Evolutionary conservation across 2,329 filamentous ascomycete genomes (phyloP), one percentile per base, ranked within the genome.

Genomic region (Teratosphaeriaceae sp.): DNA sequence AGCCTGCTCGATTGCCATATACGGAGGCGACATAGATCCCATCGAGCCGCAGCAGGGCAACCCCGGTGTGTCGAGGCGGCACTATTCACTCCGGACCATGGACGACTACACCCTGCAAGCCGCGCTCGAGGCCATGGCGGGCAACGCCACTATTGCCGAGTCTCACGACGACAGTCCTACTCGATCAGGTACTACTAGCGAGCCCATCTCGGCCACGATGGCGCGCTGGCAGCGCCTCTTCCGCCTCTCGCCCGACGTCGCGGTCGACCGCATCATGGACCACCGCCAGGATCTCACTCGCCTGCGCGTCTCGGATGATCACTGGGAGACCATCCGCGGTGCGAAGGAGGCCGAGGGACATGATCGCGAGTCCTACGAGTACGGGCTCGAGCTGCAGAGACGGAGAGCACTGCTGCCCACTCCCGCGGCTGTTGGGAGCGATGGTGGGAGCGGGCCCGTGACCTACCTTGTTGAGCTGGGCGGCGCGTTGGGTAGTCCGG

Each of bases 311-410:
- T 58, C 62, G 0, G 57, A 65, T 40, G 57, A 60, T 5, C 63
- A 65, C 23, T 69, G 65, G 63, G 47, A 54, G 0, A 44, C 61
- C 0, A 45, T 68, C 40, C 46, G 45, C 15, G 27, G 43, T 0
- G 55, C 58, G 9, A 61, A 60, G 41, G 62, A 65, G 48, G 49
- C 50, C 1, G 38, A 55, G 19, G 65, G 64, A 12, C 64, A 63
- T 44, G 63, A 66, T 36, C 61, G 60, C 11, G 64, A 67, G 44
- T 59, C 62, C 1, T 70, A 67, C 45, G 65, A 69, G 49, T 62
- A 66, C 33, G 58, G 57, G 20, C 48, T 64, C 2, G 51, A 54
- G 11, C 41, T 64, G 8, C 52, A 55, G 23, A 51, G 57, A 36
- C 49, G 58, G 51, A 46, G 45, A 45, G 36, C 59, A 44, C 40